A percentile compares a stretch with the other conserved stretches of the same genome.
These are phyloP conservation scores for Melanopsichium pennsylvanicum DNA, from an alignment of 1,284 basidiomycete genomes.

Conservation along the genomic window DNA sequence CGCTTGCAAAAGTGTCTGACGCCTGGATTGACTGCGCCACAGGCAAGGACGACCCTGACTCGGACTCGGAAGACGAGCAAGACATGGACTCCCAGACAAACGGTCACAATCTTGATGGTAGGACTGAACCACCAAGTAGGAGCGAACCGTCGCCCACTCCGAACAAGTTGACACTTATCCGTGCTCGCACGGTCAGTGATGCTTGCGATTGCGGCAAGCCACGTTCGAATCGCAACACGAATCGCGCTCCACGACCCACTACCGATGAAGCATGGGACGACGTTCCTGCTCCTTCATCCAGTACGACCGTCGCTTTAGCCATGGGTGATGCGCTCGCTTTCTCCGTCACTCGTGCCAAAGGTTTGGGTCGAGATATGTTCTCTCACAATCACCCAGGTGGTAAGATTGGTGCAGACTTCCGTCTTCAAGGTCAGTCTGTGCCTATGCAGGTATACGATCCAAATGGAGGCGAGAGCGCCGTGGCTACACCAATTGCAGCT, in stretches of 20 bases:
- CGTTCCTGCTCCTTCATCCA: constrained; percentile 66
- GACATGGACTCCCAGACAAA: neutral
- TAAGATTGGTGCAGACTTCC: constrained; percentile 57
- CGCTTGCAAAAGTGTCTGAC: constrained; percentile 61
- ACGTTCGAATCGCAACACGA: neutral
- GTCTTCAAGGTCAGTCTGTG: constrained; percentile 19
- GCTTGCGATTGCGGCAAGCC: constrained; percentile 11
- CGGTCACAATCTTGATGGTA: neutral
- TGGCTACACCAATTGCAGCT: constrained; percentile 32
- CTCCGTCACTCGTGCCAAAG: constrained; percentile 50
- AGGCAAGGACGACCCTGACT: constrained; percentile 56
- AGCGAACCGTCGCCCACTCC: neutral
- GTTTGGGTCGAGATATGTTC: constrained; percentile 54
- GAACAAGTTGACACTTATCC: neutral
- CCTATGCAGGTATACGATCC: constrained; percentile 14
- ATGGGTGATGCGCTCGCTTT: constrained; percentile 67
- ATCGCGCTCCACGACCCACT: constrained; percentile 11
- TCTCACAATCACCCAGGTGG: constrained; percentile 66
- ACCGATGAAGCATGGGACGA: constrained; percentile 49
- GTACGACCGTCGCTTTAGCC: constrained; percentile 66
- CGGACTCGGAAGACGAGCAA: constrained; percentile 38
- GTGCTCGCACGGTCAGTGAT: constrained; percentile 10
- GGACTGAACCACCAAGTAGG: neutral
- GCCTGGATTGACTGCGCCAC: constrained; percentile 64
- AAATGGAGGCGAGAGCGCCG: constrained; percentile 19